These are phyloP conservation scores for Meyerozyma carpophila DNA, from an alignment of 1,139 yeast genomes.

Conservation along the genomic window DNA sequence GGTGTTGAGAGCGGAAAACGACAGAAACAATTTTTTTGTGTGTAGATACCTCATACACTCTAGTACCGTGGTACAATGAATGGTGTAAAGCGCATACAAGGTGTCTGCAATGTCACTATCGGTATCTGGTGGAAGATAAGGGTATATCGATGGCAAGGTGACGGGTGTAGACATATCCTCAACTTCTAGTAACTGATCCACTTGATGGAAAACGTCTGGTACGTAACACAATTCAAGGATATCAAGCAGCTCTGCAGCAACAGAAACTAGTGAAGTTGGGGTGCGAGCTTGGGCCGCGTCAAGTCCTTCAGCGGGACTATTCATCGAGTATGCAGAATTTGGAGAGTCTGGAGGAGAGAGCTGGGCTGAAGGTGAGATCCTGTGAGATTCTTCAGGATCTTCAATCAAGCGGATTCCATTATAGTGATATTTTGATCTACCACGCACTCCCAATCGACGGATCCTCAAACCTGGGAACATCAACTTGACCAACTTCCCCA, in stretches of 20 bases:
- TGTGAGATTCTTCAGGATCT: slow-evolving; percentile 22
- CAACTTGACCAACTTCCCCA: slow-evolving; percentile 76
- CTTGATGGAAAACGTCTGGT: slow-evolving; percentile 31
- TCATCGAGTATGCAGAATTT: background rate
- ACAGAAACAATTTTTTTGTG: slow-evolving; percentile 51
- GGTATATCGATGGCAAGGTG: slow-evolving; percentile 47
- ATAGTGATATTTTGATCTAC: slow-evolving; percentile 86
- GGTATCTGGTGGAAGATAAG: slow-evolving; percentile 42
- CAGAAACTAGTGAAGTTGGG: background rate
- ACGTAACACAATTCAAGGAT: slow-evolving; percentile 22
- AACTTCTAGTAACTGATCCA: slow-evolving; percentile 17
- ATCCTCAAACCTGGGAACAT: slow-evolving; percentile 74
- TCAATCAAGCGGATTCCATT: slow-evolving; percentile 72
- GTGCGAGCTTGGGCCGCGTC: background rate
- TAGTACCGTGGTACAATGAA: slow-evolving; percentile 58
- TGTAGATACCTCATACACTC: slow-evolving; percentile 68
- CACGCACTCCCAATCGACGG: slow-evolving; percentile 81
- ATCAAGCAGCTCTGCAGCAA: slow-evolving; percentile 1
- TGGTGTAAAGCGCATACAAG: slow-evolving; percentile 52
- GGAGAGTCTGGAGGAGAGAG: slow-evolving; percentile 3
- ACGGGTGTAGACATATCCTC: slow-evolving; percentile 27
- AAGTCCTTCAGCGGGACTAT: background rate
- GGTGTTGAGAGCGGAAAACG: slow-evolving; percentile 51
- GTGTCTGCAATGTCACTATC: slow-evolving; percentile 62
- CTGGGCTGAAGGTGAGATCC: slow-evolving; percentile 5